These are phyloP conservation scores for Lactifluus echinatus DNA, from an alignment of 768 basidiomycete species.

Conservation along the genomic window DNA sequence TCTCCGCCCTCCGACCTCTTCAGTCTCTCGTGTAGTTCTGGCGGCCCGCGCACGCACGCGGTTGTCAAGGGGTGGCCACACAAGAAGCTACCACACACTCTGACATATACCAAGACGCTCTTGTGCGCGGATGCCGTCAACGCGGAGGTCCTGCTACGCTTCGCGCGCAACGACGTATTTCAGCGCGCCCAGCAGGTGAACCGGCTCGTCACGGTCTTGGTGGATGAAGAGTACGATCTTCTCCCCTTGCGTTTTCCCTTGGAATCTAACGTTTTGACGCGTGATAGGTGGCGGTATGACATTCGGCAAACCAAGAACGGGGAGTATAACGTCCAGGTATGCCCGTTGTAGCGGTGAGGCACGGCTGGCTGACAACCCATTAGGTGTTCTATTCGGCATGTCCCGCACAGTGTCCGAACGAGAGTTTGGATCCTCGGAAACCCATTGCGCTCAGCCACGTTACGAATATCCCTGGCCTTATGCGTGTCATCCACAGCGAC, in stretches of 20 bases:
- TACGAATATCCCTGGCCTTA: slow-evolving; percentile 58
- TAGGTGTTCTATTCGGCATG: slow-evolving; percentile 58
- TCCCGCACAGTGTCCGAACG: slow-evolving; percentile 41
- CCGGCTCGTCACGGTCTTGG: slow-evolving; percentile 50
- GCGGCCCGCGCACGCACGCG: slow-evolving; percentile 10
- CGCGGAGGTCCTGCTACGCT: slow-evolving; percentile 9
- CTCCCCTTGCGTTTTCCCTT: no score
- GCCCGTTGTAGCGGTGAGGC: slow-evolving; percentile 17
- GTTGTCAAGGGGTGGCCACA: not conserved
- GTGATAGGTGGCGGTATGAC: slow-evolving; percentile 52
- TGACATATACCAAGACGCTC: slow-evolving; percentile 7
- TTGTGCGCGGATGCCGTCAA: slow-evolving; percentile 15
- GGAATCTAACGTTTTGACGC: not conserved
- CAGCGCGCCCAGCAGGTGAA: slow-evolving; percentile 44
- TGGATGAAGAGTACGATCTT: slow-evolving; percentile 68
- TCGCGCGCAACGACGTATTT: slow-evolving; percentile 28
- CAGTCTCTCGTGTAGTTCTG: slow-evolving; percentile 5
- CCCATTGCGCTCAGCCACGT: slow-evolving; percentile 57
- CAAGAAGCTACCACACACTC: not conserved
- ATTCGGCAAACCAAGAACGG: slow-evolving; percentile 49
- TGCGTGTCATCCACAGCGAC: slow-evolving; percentile 53
- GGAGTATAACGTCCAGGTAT: slow-evolving; percentile 53
- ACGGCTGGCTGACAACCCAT: not conserved
- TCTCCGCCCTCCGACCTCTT: slow-evolving; percentile 1
- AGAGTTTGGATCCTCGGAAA: slow-evolving; percentile 42